Conservation (phyloP, 2,329 filamentous ascomycete species). For the Spiromastix sp. region DNA sequence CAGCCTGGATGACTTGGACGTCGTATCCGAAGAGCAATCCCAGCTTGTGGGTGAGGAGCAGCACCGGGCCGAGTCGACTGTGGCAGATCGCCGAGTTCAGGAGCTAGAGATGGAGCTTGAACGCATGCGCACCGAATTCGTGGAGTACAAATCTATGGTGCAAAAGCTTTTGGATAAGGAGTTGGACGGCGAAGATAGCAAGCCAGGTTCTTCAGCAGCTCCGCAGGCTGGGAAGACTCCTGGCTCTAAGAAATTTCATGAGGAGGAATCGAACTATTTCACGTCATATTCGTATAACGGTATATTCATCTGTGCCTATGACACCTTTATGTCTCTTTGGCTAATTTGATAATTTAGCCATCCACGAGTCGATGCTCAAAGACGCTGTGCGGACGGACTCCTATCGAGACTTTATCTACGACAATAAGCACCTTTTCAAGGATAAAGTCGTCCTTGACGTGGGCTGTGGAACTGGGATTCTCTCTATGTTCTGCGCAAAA, state of each 20-base stretch:
- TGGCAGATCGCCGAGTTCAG: constrained; percentile 38
- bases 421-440: constrained; percentile 76
- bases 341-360: constrained; percentile 43
- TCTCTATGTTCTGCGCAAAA: constrained; percentile 89
- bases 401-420: constrained; percentile 91
- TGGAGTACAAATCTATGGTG: constrained; percentile 54
- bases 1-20: constrained; percentile 66
- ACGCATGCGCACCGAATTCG: constrained; percentile 50
- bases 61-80: constrained; percentile 16
- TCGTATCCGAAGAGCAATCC: constrained; percentile 22
- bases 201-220: no score
- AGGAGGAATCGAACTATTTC: constrained; percentile 53
- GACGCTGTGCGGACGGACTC: constrained; percentile 79
- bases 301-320: constrained; percentile 26
- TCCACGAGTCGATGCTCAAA: constrained; percentile 94
- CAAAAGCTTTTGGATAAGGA: constrained; percentile 57
- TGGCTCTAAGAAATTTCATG: constrained; percentile 25
- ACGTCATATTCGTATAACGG: constrained; percentile 59
- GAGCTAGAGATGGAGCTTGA: constrained; percentile 53
- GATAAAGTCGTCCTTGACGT: constrained; percentile 85
- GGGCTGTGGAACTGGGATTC: constrained; percentile 75
- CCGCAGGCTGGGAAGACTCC: constrained; percentile 19
- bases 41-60: constrained; percentile 2
- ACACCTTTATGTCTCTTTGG: neutral
- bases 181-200: constrained; percentile 51